Conservation (phyloP, 2,329 filamentous ascomycete species). For the Cytospora paraplurivora region DNA sequence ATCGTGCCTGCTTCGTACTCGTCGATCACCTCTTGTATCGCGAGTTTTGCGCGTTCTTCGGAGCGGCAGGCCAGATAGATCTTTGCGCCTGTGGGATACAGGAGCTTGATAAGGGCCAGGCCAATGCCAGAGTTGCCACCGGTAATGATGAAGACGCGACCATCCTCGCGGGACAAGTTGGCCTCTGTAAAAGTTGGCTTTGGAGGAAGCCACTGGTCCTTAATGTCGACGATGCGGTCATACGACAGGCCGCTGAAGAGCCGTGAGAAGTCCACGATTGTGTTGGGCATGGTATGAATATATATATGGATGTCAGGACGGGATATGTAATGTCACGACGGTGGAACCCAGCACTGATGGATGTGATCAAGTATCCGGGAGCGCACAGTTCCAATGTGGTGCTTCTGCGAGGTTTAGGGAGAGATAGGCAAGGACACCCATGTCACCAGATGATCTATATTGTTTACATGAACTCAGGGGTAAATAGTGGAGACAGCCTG, state of each 20-base stretch:
- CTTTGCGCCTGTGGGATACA: slow-evolving; percentile 50
- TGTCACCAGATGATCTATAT: too few relatives aligned
- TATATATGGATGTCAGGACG: not conserved
- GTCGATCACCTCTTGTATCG: slow-evolving; percentile 38
- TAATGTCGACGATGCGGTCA: slow-evolving; percentile 19
- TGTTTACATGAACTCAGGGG: too few relatives aligned
- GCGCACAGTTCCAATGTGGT: too few relatives aligned
- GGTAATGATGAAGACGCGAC: slow-evolving; percentile 51
- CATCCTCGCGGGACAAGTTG: slow-evolving; percentile 34
- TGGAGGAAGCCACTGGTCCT: slow-evolving; percentile 32
- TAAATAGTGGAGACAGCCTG: too few relatives aligned
- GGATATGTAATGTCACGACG: not conserved
- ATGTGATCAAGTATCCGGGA: not conserved
- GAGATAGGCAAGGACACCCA: too few relatives aligned
- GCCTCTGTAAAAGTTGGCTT: slow-evolving; percentile 34
- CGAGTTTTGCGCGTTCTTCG: slow-evolving; percentile 36
- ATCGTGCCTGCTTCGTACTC: slow-evolving; percentile 6
- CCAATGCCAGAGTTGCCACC: slow-evolving; percentile 46
- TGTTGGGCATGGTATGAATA: slow-evolving; percentile 21
- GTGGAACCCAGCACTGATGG: not conserved
- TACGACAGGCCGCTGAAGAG: slow-evolving; percentile 21
- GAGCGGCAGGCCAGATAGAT: slow-evolving; percentile 35
- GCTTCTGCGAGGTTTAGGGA: too few relatives aligned
- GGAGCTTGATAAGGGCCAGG: slow-evolving; percentile 52
- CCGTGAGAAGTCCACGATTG: slow-evolving; percentile 22